Base-by-base conservation (phyloP, 257 asterid genomes). In the Asclepias syriaca region DNA sequence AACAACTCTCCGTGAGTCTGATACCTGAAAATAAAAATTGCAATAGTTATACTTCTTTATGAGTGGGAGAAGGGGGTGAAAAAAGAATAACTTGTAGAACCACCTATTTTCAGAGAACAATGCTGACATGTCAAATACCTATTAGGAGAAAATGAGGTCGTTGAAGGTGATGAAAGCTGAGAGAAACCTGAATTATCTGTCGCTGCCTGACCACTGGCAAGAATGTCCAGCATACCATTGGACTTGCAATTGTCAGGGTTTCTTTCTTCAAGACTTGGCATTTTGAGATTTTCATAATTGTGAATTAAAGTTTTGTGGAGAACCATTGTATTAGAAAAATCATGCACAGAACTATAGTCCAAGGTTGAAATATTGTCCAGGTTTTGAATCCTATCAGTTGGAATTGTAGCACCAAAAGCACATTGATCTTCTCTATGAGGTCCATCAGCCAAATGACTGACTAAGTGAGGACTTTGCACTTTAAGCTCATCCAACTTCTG, bases 401-500 rank as follows among this genome's bases (percentile, higher is more conserved):
- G 92, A 79, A 77, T 88, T 68, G 74, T 85, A 73, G 77, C 68
- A 72, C 78, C 83, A 61, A 76, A 73, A 82, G 75, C 79, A 45
- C 79, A 72, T 73, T 75, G 87, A 81, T 81, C 79, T 54, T 81
- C 80, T 75, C 80, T 57, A 29, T 74, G 72, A 37, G 78, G 77
- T 75, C 66, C 86, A 72, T 81, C 87, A 72, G 72, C 89, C 86
- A 78, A 86, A 74, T 63, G 83, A 81, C 80, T 86, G 59, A 76
- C 81, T 11, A 76, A 79, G 66, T 71, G 83, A 65, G 82, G 80
- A 76, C 67, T 83, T 73, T 80, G 90, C 83, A 74, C 77, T 69
- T 76, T 82, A 70, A 70, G 79, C 69, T 85, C 83, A 74, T 82
- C 89, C 75, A 87, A 86, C 85, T 87, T 92, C 98, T 93, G 92